Base-by-base conservation (phyloP, 352 stramenopile genomes). In the Stramenopiles sp. region DNA sequence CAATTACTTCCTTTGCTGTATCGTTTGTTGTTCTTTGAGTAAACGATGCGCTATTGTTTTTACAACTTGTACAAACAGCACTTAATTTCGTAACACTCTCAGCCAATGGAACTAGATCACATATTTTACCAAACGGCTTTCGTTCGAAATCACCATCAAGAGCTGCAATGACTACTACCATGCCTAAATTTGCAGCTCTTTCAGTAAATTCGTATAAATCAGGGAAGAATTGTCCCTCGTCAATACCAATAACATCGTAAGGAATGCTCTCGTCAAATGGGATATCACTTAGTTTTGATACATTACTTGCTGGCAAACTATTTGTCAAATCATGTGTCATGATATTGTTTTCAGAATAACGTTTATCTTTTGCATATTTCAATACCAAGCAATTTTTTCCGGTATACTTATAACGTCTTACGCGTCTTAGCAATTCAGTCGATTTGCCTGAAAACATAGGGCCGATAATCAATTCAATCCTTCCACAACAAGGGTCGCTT, bases 381-480 rank as follows among this genome's bases (percentile, higher is more conserved):
- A 93, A 83, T 43, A 93, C 86, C 63, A 93, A 85, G 76, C 87
- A 91, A 80, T 88, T 80, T 73, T 91, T 86, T 80, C 90, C 88
- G 74, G 88, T 87, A 82, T 92, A 87, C 78, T 89, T 85, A 83
- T 90, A 92, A 65, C 89, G 86, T 33, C 88, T 87, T 77, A 92
- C 88, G 78, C 89, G 87, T 53, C 89, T 88, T 78, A 93, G 88
- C 81, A 93, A 87, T 81, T 93, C 89, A 63, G 88, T 93, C 81
- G 86, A 91, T 82, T 93, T 93, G 82, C 89, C 89, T 79, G 88
- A 92, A 82, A 92, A 93, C 89, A 93, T 93, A 78, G 89, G 88
- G 1, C 89, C 89, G 43, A 93, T 86, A 77, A 93, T 92, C 38
- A 93, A 86, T 82, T 93, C 87, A 78, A 93, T 79, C 80, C 88